phyloP scores from a whole-genome alignment of 768 basidiomycete species.

The Suillus ampliporus region DNA sequence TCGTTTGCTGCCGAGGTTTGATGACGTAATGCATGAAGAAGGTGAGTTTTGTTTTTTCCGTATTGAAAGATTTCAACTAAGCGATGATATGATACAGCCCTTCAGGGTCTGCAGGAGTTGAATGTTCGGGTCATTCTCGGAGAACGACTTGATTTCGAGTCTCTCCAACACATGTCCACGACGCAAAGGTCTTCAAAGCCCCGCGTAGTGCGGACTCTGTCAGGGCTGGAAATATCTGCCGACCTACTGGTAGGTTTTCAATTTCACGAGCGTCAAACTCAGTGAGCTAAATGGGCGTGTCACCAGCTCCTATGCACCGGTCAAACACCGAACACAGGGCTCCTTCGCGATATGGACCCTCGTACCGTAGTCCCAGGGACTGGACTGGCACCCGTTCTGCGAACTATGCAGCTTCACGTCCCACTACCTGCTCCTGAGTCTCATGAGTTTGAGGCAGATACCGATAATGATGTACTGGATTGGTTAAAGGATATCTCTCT shows the following conservation, averaged over 20 bases:
- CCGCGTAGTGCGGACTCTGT: conserved; percentile 49
- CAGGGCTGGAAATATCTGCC: conserved; percentile 55
- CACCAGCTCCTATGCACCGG: conserved; percentile 64
- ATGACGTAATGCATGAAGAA: conserved; percentile 56
- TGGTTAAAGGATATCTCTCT: background rate
- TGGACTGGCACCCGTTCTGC: conserved; percentile 50
- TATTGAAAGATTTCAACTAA: background rate
- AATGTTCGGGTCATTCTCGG: conserved; percentile 57
- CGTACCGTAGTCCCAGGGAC: conserved; percentile 44
- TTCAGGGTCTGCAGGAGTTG: conserved; percentile 46
- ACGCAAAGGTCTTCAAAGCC: background rate
- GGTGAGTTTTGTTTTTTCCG: conserved; percentile 36
- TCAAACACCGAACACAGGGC: conserved; percentile 58
- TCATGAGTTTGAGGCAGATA: background rate
- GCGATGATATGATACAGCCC: conserved; percentile 29
- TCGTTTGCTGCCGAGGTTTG: conserved; percentile 60
- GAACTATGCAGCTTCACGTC: conserved; percentile 51
- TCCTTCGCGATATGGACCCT: conserved; percentile 50
- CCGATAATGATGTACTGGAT: background rate
- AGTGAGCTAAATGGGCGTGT: background rate
- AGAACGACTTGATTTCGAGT: conserved; percentile 55
- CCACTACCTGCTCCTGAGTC: background rate
- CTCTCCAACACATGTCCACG: conserved; percentile 28
- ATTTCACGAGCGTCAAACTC: background rate
- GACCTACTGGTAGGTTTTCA: conserved; percentile 51